A percentile compares a stretch with the other conserved stretches of the same genome.
Conservation (phyloP, 345 rosid genomes). For the Rhodamnia rubescens region DNA sequence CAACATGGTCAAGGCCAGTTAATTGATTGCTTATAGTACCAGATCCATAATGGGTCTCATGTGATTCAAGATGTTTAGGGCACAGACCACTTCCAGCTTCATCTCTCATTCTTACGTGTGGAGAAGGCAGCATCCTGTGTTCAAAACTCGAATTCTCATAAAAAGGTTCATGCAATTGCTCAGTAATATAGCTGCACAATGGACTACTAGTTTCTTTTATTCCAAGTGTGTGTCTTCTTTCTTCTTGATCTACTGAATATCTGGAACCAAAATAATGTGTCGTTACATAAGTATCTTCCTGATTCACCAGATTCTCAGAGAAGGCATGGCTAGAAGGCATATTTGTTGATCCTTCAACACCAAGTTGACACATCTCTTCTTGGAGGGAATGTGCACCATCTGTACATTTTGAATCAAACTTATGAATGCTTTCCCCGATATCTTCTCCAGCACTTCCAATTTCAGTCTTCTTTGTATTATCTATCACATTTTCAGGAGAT, state of each 20-base stretch:
- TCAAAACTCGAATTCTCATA: not conserved
- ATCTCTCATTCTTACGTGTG: not conserved
- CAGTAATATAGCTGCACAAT: not conserved
- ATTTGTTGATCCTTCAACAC: not conserved
- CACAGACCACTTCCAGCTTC: not conserved
- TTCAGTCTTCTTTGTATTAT: not conserved
- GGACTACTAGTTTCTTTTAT: not conserved
- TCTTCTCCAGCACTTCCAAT: not conserved
- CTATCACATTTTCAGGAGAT: slow-evolving; percentile 2
- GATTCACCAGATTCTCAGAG: not conserved
- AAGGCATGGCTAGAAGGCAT: not conserved
- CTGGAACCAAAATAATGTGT: not conserved
- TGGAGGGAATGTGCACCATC: not conserved
- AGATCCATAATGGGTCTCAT: not conserved
- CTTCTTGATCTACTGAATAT: not conserved
- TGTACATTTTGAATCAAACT: not conserved
- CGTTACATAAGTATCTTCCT: not conserved
- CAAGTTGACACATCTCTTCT: not conserved
- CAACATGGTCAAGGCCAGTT: slow-evolving; percentile 7
- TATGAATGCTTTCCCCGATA: not conserved
- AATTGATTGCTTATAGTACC: not conserved
- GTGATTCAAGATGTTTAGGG: not conserved
- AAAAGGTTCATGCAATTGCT: not conserved
- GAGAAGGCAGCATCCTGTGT: not conserved
- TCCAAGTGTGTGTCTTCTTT: not conserved